Evolutionary conservation across 345 rosid species (phyloP), one percentile per base, ranked within the genome.

Genomic region (Alliaria petiolata): DNA sequence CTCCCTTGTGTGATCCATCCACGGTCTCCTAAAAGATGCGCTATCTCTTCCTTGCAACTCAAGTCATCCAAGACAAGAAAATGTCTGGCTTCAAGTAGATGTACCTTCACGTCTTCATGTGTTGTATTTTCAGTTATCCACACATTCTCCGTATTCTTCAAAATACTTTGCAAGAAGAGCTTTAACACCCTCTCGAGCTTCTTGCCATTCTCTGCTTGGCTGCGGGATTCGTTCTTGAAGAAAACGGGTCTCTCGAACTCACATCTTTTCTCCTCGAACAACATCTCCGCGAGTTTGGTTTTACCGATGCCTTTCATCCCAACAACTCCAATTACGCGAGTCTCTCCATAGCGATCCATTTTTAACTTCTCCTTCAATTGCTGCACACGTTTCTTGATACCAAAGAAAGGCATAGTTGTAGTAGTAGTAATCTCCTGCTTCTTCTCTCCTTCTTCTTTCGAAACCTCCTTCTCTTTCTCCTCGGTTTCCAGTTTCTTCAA

Each of bases 1-100:
- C 71, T 67, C 12, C 71, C 71, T 40, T 11, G 22, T 5, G 1
- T n/a, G 8, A 67, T 53, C 71, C 71, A 67, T 17, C 3, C 7
- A 1, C 40, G 11, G 10, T 67, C 26, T 8, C 71, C 71, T 0
- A 67, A 14, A 25, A 67, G 62, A 52, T 39, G n/a, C 6, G 0
- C 22, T 40, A 61, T 13, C 20, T 40, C 34, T 8, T 61, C 31
- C 36, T 43, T 26, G 51, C 3, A 0, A 0, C 66, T 43, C 12
- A 61, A 25, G 66, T 43, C 50, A 3, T 61, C 66, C 19, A 61
- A 28, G 30, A 64, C 40, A 15, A 61, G 39, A 36, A 58, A 20
- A 44, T 6, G 6, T 62, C 6, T 62, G 25, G n/a, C 44, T 43
- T 28, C 52, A 28, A 28, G 67, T 26, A 62, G 17, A 1, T 42